Percentiles rank a stretch among this genome's conserved stretches.
Conservation (phyloP, 2,329 filamentous ascomycete genomes). For the Alternaria gaisen region DNA sequence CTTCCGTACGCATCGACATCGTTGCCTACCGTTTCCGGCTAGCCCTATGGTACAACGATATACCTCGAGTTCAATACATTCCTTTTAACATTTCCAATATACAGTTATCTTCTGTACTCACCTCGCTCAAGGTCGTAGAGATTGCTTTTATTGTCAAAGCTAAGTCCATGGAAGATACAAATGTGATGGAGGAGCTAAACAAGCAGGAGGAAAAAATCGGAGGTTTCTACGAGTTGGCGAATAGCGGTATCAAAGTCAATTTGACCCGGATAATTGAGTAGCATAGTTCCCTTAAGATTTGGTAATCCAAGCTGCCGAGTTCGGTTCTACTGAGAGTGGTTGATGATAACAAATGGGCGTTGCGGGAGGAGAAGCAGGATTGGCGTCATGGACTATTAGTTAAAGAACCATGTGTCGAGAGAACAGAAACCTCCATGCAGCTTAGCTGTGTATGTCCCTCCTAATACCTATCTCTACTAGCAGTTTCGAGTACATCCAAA, state of each 20-base stretch:
- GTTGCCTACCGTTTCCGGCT: not conserved
- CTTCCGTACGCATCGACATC: not conserved
- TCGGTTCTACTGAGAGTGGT: too few species aligned
- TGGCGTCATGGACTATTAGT: not conserved
- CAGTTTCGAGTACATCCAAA: conserved; percentile 31
- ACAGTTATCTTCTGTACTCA: not conserved
- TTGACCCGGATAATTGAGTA: not conserved
- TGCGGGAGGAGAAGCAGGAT: not conserved
- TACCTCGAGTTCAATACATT: not conserved
- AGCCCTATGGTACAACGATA: not conserved
- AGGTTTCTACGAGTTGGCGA: not conserved
- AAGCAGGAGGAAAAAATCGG: not conserved
- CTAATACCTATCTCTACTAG: not conserved
- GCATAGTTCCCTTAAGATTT: not conserved
- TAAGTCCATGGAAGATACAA: not conserved
- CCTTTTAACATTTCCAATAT: not conserved
- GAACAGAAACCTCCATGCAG: too few species aligned
- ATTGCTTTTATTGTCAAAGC: not conserved
- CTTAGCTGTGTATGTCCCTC: too few species aligned
- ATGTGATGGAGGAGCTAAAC: not conserved
- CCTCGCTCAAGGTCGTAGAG: not conserved
- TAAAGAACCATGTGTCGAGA: not conserved
- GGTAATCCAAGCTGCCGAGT: too few species aligned
- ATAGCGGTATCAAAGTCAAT: not conserved
- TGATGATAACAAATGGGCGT: too few species aligned